These are phyloP conservation scores for Mesembryanthemum crystallinum DNA, from an alignment of 148 eudicot species.

Conservation along the genomic window DNA sequence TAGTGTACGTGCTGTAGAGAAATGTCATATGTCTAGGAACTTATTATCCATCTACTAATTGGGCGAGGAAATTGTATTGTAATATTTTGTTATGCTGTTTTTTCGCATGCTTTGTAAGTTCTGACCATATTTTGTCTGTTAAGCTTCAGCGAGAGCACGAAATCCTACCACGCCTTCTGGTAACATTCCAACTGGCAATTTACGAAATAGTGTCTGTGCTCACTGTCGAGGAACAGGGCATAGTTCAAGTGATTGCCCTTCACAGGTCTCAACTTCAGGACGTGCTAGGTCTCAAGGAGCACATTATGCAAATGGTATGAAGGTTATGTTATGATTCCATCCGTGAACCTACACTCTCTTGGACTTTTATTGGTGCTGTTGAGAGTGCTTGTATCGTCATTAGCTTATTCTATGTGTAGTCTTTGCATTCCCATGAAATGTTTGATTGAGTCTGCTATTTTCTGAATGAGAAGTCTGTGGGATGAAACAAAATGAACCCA, in stretches of 20 bases:
- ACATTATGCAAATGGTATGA: constrained; percentile 46
- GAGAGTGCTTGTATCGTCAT: constrained; percentile 1
- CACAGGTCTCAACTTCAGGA: constrained; percentile 47
- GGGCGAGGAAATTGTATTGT: not conserved
- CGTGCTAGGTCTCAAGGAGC: constrained; percentile 46
- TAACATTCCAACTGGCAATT: constrained; percentile 42
- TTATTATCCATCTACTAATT: not conserved
- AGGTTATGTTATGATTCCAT: not conserved
- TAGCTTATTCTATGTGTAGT: not conserved
- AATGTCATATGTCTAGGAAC: not conserved
- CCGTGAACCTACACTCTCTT: not conserved
- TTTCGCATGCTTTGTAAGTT: not conserved
- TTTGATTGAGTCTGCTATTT: too few relatives aligned
- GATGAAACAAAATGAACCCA: too few relatives aligned
- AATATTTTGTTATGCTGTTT: not conserved
- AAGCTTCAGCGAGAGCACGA: constrained; percentile 53
- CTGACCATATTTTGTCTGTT: constrained; percentile 2
- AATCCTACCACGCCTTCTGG: constrained; percentile 44
- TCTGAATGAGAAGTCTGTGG: too few relatives aligned
- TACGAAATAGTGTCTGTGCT: constrained; percentile 42
- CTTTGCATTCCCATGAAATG: not conserved
- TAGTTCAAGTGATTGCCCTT: constrained; percentile 58
- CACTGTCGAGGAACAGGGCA: constrained; percentile 68
- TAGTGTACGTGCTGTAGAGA: not conserved
- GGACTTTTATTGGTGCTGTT: not conserved